A percentile compares a stretch with the other conserved stretches of the same genome.
Evolutionary conservation across 495 filamentous ascomycete genomes (phyloP).

Genomic region (Trichoderma reesei): DNA sequence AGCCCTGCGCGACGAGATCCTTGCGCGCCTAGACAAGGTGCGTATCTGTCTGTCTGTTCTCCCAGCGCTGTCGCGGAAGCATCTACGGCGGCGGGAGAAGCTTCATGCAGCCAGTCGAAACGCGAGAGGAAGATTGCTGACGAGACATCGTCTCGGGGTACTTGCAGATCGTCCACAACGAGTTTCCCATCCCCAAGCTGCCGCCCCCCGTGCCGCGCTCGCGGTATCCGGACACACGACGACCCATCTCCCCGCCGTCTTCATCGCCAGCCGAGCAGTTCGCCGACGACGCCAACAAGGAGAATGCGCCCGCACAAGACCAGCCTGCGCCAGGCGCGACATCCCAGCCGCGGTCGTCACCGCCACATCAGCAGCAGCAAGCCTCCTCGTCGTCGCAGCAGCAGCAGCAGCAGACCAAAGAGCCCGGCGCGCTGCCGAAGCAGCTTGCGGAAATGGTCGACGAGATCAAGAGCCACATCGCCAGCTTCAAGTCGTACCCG

Average conservation of each 20-base stretch:
- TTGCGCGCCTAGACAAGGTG: conserved; percentile 8
- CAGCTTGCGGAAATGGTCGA: conserved; percentile 52
- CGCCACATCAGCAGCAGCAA: conserved; percentile 11
- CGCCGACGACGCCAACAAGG: conserved; percentile 40
- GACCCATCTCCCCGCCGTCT: conserved; percentile 32
- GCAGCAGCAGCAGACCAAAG: conserved; percentile 12
- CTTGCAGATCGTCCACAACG: conserved; percentile 32
- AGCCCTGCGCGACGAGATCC: conserved; percentile 3
- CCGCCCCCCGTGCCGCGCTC: conserved; percentile 25
- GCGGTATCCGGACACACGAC: conserved; percentile 14
- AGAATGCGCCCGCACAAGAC: conserved; percentile 27
- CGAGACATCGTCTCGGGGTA: too few relatives aligned
- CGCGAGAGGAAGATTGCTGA: not conserved
- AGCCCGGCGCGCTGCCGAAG: conserved; percentile 44
- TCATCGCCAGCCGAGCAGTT: conserved; percentile 39
- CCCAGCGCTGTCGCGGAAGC: not conserved
- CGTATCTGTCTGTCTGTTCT: too few relatives aligned
- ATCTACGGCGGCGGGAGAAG: not conserved
- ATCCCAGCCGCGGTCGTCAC: conserved; percentile 12
- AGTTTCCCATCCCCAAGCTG: conserved; percentile 35
- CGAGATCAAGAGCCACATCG: conserved; percentile 59
- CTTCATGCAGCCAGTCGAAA: not conserved
- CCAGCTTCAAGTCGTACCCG: conserved; percentile 61
- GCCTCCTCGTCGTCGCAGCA: conserved; percentile 17
- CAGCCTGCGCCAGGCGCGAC: conserved; percentile 10